Evolutionary conservation across 176 grass and related monocot species (phyloP).

Genomic region (Puccinellia tenuiflora): DNA sequence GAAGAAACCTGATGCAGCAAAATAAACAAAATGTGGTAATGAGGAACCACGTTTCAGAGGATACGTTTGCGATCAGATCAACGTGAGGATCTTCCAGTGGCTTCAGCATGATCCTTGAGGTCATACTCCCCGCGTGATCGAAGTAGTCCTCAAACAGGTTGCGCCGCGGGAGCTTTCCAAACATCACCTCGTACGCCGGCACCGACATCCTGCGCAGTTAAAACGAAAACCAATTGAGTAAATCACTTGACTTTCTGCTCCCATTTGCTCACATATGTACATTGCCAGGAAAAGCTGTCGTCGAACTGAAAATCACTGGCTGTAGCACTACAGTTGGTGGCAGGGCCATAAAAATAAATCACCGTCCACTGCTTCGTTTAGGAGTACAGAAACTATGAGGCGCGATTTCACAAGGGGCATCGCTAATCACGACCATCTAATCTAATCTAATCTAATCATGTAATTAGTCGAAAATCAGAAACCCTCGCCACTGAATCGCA

Average conservation of each 20-base stretch:
- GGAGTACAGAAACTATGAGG: background rate
- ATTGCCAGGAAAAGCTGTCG: no score
- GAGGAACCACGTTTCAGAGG: slow-evolving; percentile 15
- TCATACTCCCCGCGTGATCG: slow-evolving; percentile 55
- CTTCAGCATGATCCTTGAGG: slow-evolving; percentile 68
- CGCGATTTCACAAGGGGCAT: background rate
- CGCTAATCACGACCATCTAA: background rate
- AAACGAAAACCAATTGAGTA: background rate
- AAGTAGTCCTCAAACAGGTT: slow-evolving; percentile 90
- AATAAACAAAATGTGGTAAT: background rate
- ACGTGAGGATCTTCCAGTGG: background rate
- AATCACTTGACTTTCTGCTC: background rate
- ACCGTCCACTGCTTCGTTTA: background rate
- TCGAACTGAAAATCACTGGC: background rate
- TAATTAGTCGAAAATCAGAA: background rate
- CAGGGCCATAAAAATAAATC: background rate
- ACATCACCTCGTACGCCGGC: slow-evolving; percentile 84
- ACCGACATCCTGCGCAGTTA: slow-evolving; percentile 57
- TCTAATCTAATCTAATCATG: background rate
- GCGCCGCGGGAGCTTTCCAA: slow-evolving; percentile 66
- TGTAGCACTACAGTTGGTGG: no score
- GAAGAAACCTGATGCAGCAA: background rate
- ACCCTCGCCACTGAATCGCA: background rate
- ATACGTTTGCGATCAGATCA: slow-evolving; percentile 43
- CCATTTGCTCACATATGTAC: no score